These are phyloP conservation scores for Cetradonia linearis DNA, from an alignment of 495 filamentous ascomycete species.

Conservation along the genomic window DNA sequence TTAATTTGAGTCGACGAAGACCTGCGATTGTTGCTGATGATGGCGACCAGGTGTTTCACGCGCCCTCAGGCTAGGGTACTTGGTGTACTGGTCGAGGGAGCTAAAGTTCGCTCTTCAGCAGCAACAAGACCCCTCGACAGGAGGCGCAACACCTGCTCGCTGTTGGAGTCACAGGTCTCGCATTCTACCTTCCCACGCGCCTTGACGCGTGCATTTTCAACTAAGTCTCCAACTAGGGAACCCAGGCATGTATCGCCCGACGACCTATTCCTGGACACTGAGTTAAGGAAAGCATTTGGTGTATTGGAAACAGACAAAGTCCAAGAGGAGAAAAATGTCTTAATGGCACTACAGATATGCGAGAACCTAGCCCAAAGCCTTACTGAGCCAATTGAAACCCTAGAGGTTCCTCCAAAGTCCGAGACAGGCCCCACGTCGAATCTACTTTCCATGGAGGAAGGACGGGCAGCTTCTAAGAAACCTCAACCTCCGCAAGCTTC, in stretches of 20 bases:
- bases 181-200: neutral
- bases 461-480: constrained; percentile 10
- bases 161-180: neutral
- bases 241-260: neutral
- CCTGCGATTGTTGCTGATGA: neutral
- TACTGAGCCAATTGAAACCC: constrained; percentile 28
- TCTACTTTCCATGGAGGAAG: constrained; percentile 43
- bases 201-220: neutral
- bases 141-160: neutral
- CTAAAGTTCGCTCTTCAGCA: constrained; percentile 3
- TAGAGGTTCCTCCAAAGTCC: constrained; percentile 18
- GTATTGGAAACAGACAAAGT: constrained; percentile 28
- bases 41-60: constrained; percentile 7
- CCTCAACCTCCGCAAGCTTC: constrained; percentile 8
- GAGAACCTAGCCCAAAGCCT: constrained; percentile 34
- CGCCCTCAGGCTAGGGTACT: constrained; percentile 2
- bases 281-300: constrained; percentile 14
- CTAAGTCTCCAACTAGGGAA: neutral
- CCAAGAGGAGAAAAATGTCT: constrained; percentile 34
- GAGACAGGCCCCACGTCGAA: constrained; percentile 39
- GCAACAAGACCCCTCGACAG: constrained; percentile 2
- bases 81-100: constrained; percentile 3
- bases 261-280: constrained; percentile 4
- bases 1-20: neutral
- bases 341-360: constrained; percentile 37